Conservation (phyloP, 352 stramenopile species). For the Lagenidium sp. region DNA sequence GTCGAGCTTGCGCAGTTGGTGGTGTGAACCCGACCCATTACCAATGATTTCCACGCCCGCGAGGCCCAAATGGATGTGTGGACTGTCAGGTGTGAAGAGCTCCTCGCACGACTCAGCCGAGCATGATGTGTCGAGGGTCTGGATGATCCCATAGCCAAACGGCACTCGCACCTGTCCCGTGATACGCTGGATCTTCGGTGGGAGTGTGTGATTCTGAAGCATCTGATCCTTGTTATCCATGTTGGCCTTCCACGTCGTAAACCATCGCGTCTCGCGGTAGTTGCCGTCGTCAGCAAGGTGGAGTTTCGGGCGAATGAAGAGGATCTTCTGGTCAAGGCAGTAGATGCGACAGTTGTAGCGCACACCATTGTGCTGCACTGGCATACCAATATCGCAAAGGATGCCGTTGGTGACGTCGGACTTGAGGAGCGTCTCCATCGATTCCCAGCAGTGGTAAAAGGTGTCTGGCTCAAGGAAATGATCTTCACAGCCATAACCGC, state of each 20-base stretch:
- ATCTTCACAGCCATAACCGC: slow-evolving; percentile 98
- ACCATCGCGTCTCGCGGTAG: slow-evolving; percentile 95
- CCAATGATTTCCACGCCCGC: slow-evolving; percentile 96
- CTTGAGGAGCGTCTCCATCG: slow-evolving; percentile 79
- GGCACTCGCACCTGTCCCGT: slow-evolving; percentile 71
- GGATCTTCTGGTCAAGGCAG: slow-evolving; percentile 89
- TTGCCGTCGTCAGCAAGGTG: slow-evolving; percentile 97
- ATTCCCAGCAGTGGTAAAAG: slow-evolving; percentile 97
- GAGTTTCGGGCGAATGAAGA: slow-evolving; percentile 94
- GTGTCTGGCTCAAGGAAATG: slow-evolving; percentile 99
- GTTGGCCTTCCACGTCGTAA: slow-evolving; percentile 75
- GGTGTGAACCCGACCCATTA: slow-evolving; percentile 96
- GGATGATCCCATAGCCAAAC: slow-evolving; percentile 76
- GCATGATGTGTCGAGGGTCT: slow-evolving; percentile 80
- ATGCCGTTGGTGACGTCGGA: slow-evolving; percentile 89
- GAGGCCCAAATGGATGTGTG: slow-evolving; percentile 93
- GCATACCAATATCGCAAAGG: slow-evolving; percentile 98
- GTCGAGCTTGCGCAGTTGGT: slow-evolving; percentile 94
- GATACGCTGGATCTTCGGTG: slow-evolving; percentile 71
- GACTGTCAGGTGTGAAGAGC: slow-evolving; percentile 94
- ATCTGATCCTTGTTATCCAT: slow-evolving; percentile 25
- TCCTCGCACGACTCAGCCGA: slow-evolving; percentile 97
- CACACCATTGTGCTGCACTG: slow-evolving; percentile 92
- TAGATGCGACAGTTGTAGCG: slow-evolving; percentile 98
- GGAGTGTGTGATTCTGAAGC: slow-evolving; percentile 74